These are phyloP conservation scores for Fusarium pseudograminearum DNA, from an alignment of 2,329 filamentous ascomycete genomes.

Conservation along the genomic window DNA sequence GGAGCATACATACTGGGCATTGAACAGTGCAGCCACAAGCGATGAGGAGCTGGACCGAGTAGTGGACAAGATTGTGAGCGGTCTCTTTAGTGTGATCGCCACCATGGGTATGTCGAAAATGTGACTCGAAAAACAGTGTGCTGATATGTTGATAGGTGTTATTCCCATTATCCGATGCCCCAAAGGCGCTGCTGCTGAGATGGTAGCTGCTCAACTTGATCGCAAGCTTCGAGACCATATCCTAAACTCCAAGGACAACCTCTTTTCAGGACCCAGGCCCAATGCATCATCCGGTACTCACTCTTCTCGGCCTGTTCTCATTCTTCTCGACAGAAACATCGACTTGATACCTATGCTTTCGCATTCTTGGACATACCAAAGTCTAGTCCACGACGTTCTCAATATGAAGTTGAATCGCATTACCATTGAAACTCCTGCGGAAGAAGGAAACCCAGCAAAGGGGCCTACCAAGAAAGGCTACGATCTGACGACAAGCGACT, in stretches of 20 bases:
- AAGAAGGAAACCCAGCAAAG: conserved; percentile 80
- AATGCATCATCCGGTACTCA: conserved; percentile 68
- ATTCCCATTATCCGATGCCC: conserved; percentile 97
- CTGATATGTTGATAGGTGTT: conserved; percentile 66
- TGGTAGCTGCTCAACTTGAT: conserved; percentile 94
- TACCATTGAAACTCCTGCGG: conserved; percentile 85
- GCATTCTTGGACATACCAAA: conserved; percentile 87
- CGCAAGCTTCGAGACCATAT: conserved; percentile 96
- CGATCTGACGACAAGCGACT: conserved; percentile 89
- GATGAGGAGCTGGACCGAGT: conserved; percentile 90
- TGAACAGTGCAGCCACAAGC: conserved; percentile 91
- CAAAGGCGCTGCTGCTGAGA: conserved; percentile 90
- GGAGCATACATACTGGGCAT: conserved; percentile 90
- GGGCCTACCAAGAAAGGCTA: conserved; percentile 88
- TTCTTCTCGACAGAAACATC: conserved; percentile 95
- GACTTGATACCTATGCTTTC: conserved; percentile 99
- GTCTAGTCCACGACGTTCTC: conserved; percentile 76
- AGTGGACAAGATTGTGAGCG: conserved; percentile 92
- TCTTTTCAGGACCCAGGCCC: conserved; percentile 81
- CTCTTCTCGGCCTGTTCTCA: conserved; percentile 84
- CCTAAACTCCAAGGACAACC: conserved; percentile 96
- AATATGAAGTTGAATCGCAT: conserved; percentile 84
- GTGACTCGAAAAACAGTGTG: background rate
- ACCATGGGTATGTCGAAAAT: conserved; percentile 80
- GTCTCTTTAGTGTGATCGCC: conserved; percentile 97